A percentile compares a stretch with the other conserved stretches of the same genome.
Evolutionary conservation across 805 yeast genomes (phyloP).

Genomic region (Pichia rugopelliculosa): DNA sequence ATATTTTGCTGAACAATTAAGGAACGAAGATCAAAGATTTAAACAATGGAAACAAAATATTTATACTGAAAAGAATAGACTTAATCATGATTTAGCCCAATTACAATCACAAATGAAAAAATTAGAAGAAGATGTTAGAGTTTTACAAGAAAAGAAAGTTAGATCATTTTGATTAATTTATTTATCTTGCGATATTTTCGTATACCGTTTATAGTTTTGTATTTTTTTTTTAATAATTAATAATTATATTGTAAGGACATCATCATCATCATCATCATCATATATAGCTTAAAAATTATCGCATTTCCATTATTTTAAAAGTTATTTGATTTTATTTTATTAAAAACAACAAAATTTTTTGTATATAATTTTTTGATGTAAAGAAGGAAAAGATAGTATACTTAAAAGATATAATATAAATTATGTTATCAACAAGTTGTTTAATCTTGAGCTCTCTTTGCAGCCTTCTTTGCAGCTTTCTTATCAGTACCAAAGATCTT

Average conservation of each 20-base stretch:
- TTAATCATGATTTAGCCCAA: slow-evolving; percentile 89
- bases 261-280: too few species aligned
- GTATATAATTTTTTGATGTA: background rate
- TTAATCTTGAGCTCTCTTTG: slow-evolving; percentile 85
- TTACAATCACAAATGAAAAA: slow-evolving; percentile 70
- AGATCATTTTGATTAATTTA: slow-evolving; percentile 12
- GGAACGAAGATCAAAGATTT: slow-evolving; percentile 93
- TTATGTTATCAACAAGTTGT: slow-evolving; percentile 11
- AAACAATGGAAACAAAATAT: slow-evolving; percentile 98
- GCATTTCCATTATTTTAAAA: too few species aligned
- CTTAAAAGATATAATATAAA: background rate
- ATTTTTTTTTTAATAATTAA: slow-evolving; percentile 3
- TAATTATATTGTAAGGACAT: too few species aligned
- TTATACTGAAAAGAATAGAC: slow-evolving; percentile 87
- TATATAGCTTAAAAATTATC: too few species aligned
- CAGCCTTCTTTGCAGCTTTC: slow-evolving; percentile 86
- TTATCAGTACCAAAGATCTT: slow-evolving; percentile 98
- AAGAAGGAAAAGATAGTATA: background rate
- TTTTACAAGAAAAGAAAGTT: slow-evolving; percentile 48
- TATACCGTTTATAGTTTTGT: background rate
- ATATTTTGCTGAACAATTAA: slow-evolving; percentile 93
- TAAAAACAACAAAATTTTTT: background rate
- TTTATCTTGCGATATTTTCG: too few species aligned
- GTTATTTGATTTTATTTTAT: slow-evolving; percentile 3
- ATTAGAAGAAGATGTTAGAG: slow-evolving; percentile 69